Base-by-base conservation (phyloP, 306 rosid species). In the Senna siamea region DNA sequence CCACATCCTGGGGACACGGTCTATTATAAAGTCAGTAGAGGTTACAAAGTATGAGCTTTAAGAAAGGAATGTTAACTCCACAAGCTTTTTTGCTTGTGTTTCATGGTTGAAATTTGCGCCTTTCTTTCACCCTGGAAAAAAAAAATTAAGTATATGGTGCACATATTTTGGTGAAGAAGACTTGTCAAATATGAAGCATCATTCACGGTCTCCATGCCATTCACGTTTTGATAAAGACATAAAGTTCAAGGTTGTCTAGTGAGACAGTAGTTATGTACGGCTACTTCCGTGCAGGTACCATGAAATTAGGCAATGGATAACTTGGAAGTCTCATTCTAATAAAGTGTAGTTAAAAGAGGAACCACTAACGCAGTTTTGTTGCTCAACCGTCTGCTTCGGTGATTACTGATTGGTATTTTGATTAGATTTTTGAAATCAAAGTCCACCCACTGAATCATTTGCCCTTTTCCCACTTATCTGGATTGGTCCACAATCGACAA, bases 321-420 rank as follows among this genome's bases (percentile, higher is more conserved):
- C 17, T 9, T 46, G 44, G 7, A 11, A 34, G 9, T 15, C 22
- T 34, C 51, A 11, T 12, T 14, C 18, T 19, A 43, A 9, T 6
- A 22, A 3, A 9, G 20, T 13, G 20, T 6, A 20, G 12, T 43
- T 43, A 30, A 37, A 5, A 35, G 22, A 12, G 38, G 50, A 34
- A 47, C 77, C 61, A 60, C 40, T 47, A 30, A 73, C 32, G 57
- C 44, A 23, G 43, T 38, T 32, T 64, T 15, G 20, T 35, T 20
- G 52, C 14, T 32, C 13, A 44, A 5, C n/a, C 2, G 51, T 60
- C 69, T 32, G 9, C 51, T 47, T 60, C n/a, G n/a, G n/a, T n/a
- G n/a, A n/a, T n/a, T n/a, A n/a, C n/a, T n/a, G n/a, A n/a, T n/a
- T n/a, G n/a, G n/a, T n/a, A n/a, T 9, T 26, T 30, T 72, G 7